Evolutionary conservation across 2,329 filamentous ascomycete species (phyloP).

Genomic region (Plenodomus lindquistii): DNA sequence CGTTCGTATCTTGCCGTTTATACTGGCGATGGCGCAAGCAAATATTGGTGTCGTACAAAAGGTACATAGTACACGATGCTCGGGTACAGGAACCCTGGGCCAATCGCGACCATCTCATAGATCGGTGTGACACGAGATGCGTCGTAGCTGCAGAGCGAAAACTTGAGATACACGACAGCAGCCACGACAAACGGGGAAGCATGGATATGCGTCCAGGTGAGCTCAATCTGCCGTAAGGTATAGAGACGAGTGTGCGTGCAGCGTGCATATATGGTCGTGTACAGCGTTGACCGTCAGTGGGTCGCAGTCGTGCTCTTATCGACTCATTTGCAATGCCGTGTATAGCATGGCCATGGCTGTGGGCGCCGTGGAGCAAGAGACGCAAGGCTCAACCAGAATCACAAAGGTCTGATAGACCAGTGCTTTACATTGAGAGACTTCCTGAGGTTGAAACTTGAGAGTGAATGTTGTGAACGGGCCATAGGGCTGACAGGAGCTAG

Average conservation of each 20-base stretch:
- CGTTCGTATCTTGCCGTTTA: too few relatives aligned
- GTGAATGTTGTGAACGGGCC: too few relatives aligned
- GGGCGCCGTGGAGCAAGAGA: too few relatives aligned
- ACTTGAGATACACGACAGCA: constrained; percentile 19
- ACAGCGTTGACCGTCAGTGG: too few relatives aligned
- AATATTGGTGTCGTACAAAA: background rate
- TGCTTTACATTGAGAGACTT: too few relatives aligned
- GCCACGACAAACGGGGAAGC: constrained; percentile 23
- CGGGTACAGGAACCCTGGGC: background rate
- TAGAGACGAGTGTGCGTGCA: background rate
- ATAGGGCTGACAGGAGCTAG: too few relatives aligned
- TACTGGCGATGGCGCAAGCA: background rate
- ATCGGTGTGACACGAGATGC: background rate
- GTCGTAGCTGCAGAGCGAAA: constrained; percentile 8
- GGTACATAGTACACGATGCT: background rate
- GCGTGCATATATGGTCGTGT: background rate
- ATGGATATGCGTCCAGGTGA: constrained; percentile 6
- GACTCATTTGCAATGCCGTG: too few relatives aligned
- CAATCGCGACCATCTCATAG: background rate
- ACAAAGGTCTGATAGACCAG: too few relatives aligned
- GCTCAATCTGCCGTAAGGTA: background rate
- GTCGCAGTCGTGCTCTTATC: too few relatives aligned
- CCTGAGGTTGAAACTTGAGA: too few relatives aligned
- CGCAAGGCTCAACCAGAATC: too few relatives aligned
- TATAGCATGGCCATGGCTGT: too few relatives aligned